Evolutionary conservation across 2,329 filamentous ascomycete genomes (phyloP), one percentile per base, ranked within the genome.

Genomic region (Aureobasidium uvarum): DNA sequence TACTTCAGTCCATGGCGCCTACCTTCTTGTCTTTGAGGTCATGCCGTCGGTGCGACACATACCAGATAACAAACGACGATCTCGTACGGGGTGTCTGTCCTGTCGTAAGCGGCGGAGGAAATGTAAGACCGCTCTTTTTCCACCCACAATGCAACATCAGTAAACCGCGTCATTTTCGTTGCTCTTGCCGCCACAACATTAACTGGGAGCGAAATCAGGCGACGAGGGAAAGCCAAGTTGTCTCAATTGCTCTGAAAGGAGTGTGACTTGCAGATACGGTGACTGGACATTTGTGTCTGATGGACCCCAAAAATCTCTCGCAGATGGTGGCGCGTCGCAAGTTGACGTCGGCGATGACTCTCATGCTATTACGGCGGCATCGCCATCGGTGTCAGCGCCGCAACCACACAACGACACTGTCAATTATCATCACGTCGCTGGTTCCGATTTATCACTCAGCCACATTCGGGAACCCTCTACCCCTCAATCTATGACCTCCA

Each of bases 81-180:
- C 55, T 36, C 55, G 55, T 18, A 59, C 39, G 28, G 55, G 55
- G 36, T 59, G 55, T 28, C 18, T 59, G 41, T 46, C 39, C 20
- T 59, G 55, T 59, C 55, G 55, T 10, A 59, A 59, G 55, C 55
- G 55, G 18, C 55, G 55, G 18, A 59, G 55, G 25, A 59, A 59
- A 59, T 59, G 55, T 59, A 59, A 59, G 55, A 59, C 23, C 54
- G 11, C 16, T 33, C 51, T 55, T 33, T 2, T 14, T 54, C 51
- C n/a, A 54, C 23, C 18, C 50, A 38, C 16, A 36, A 16, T 23
- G 36, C 52, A 13, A 43, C 25, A 16, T 43, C 23, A 43, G 23
- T 43, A 28, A 39, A 58, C 39, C 25, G 25, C 55, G 20, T n/a
- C 16, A 39, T 18, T 10, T 18, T 38, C n/a, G 52, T 55, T 41